phyloP scores from a whole-genome alignment of 805 yeast genomes.

The Barnettozyma californica region DNA sequence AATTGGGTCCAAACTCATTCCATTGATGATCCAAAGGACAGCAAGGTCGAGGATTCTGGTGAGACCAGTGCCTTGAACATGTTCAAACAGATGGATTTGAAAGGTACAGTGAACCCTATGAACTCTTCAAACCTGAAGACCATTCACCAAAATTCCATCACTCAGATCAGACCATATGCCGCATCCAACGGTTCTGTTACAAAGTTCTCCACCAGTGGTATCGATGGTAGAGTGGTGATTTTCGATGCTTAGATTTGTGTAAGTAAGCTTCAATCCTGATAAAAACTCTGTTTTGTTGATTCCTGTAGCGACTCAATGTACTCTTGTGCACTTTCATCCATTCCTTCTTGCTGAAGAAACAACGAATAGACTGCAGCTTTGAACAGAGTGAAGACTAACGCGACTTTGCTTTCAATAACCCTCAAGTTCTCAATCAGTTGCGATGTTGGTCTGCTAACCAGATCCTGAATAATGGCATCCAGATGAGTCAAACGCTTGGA shows the following conservation, averaged over 20 bases:
- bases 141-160: slow-evolving; percentile 87
- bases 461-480: slow-evolving; percentile 18
- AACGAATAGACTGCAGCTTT: slow-evolving; percentile 68
- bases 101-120: slow-evolving; percentile 61
- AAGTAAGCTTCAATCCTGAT: neutral
- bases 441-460: slow-evolving; percentile 21
- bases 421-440: slow-evolving; percentile 47
- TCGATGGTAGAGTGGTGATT: slow-evolving; percentile 88
- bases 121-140: slow-evolving; percentile 54
- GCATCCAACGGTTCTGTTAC: slow-evolving; percentile 40
- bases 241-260: slow-evolving; percentile 42
- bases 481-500: slow-evolving; percentile 29
- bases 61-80: slow-evolving; percentile 82
- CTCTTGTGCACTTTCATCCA: slow-evolving; percentile 12
- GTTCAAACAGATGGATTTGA: slow-evolving; percentile 93
- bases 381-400: slow-evolving; percentile 59
- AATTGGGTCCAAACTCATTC: slow-evolving; percentile 58
- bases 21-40: slow-evolving; percentile 46
- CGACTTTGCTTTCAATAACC: slow-evolving; percentile 56
- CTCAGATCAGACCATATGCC: slow-evolving; percentile 51
- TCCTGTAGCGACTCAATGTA: slow-evolving; percentile 15
- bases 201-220: slow-evolving; percentile 69
- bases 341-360: slow-evolving; percentile 44
- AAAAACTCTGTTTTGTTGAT: slow-evolving; percentile 19
- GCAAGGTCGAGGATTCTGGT: slow-evolving; percentile 40